Percentiles rank a stretch among this genome's conserved stretches.
Conservation (phyloP, 352 stramenopile genomes). For the Globisporangium paroecandrum region DNA sequence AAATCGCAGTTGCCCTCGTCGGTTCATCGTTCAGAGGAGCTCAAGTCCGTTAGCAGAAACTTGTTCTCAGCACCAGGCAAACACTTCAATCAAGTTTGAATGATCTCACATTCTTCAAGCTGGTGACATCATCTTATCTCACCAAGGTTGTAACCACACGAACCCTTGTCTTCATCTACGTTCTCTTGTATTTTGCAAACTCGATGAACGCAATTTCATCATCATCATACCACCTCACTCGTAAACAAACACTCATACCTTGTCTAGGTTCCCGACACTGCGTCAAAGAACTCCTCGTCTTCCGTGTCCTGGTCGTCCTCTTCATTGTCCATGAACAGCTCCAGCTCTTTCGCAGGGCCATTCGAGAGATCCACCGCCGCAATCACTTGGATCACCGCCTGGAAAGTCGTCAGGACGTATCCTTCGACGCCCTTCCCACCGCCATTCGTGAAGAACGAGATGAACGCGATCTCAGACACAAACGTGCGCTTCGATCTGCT, state of each 20-base stretch:
- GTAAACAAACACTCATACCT: not conserved
- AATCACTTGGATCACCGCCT: slow-evolving; percentile 68
- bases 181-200: not conserved
- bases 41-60: too few species aligned
- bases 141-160: too few species aligned
- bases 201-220: not conserved
- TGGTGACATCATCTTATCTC: too few species aligned
- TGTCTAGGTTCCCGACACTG: slow-evolving; percentile 21
- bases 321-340: slow-evolving; percentile 44
- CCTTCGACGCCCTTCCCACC: slow-evolving; percentile 73
- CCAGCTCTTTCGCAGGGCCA: slow-evolving; percentile 49
- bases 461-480: slow-evolving; percentile 71
- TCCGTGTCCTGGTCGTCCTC: slow-evolving; percentile 29
- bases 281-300: slow-evolving; percentile 56
- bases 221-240: not conserved
- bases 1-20: too few species aligned
- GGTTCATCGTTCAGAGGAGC: too few species aligned
- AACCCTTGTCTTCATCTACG: not conserved
- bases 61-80: too few species aligned
- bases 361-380: slow-evolving; percentile 55
- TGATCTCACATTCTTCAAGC: too few species aligned
- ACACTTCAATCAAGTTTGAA: too few species aligned
- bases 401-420: slow-evolving; percentile 75
- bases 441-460: slow-evolving; percentile 73
- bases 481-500: slow-evolving; percentile 27